A percentile compares a stretch with the other conserved stretches of the same genome.
These are phyloP conservation scores for Tubosaeta brunneosetosa DNA, from an alignment of 768 basidiomycete genomes.

Conservation along the genomic window DNA sequence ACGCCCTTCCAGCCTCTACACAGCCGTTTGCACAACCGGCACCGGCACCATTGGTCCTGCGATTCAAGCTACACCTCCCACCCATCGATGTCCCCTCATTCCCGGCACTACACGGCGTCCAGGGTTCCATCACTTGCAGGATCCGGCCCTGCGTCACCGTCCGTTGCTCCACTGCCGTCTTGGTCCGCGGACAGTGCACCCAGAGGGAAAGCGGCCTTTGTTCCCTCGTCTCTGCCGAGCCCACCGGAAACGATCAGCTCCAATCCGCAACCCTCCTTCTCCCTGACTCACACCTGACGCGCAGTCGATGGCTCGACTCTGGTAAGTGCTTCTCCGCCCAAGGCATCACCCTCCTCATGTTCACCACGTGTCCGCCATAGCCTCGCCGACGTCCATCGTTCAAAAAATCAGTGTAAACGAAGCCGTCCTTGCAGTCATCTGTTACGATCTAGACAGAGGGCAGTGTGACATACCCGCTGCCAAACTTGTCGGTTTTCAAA, in stretches of 20 bases:
- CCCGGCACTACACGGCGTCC: slow-evolving; percentile 60
- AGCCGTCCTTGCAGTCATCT: slow-evolving; percentile 55
- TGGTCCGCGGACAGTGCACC: slow-evolving; percentile 46
- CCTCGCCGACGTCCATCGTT: slow-evolving; percentile 51
- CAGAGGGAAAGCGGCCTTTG: slow-evolving; percentile 48
- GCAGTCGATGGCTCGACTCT: slow-evolving; percentile 67
- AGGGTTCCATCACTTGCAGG: slow-evolving; percentile 51
- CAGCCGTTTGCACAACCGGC: slow-evolving; percentile 33
- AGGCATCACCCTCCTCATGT: slow-evolving; percentile 21
- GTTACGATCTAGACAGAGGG: slow-evolving; percentile 65
- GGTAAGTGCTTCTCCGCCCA: slow-evolving; percentile 40
- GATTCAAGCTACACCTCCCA: slow-evolving; percentile 55
- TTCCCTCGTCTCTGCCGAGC: slow-evolving; percentile 37
- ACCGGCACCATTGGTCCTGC: slow-evolving; percentile 42
- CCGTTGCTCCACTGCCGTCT: slow-evolving; percentile 61
- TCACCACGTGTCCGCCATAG: slow-evolving; percentile 36
- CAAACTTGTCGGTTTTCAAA: slow-evolving; percentile 52
- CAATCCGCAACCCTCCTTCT: slow-evolving; percentile 52
- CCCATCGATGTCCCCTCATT: slow-evolving; percentile 49
- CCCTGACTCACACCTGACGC: slow-evolving; percentile 61
- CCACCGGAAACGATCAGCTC: slow-evolving; percentile 41
- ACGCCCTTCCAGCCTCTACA: slow-evolving; percentile 42
- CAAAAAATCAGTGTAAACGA: slow-evolving; percentile 70
- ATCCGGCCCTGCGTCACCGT: slow-evolving; percentile 50
- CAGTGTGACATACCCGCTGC: slow-evolving; percentile 53